Evolutionary conservation across 768 basidiomycete species (phyloP).

Genomic region (Chalciporus piperatus): DNA sequence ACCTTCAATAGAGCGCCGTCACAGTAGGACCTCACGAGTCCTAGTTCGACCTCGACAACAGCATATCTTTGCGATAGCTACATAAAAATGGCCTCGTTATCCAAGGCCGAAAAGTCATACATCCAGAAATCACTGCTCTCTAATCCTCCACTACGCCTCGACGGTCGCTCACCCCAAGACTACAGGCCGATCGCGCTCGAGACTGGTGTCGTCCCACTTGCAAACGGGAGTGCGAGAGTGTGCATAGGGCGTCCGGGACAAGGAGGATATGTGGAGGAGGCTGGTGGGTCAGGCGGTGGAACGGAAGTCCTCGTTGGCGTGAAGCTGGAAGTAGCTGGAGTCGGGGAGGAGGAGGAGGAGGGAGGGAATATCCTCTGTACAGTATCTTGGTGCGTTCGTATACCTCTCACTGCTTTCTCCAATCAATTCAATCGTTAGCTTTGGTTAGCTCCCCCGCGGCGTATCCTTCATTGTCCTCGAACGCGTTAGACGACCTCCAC

Average conservation of each 20-base stretch:
- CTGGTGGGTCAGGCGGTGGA: slow-evolving; percentile 69
- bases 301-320: slow-evolving; percentile 79
- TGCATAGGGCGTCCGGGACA: slow-evolving; percentile 66
- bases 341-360: slow-evolving; percentile 45
- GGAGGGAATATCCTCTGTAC: slow-evolving; percentile 64
- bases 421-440: slow-evolving; percentile 27
- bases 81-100: slow-evolving; percentile 36
- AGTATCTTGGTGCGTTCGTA: slow-evolving; percentile 69
- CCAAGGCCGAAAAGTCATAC: slow-evolving; percentile 80
- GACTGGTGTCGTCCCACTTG: slow-evolving; percentile 74
- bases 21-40: no score
- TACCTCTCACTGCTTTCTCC: not conserved
- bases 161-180: slow-evolving; percentile 67
- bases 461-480: slow-evolving; percentile 64
- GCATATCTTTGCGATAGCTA: no score
- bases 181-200: slow-evolving; percentile 71
- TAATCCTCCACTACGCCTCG: slow-evolving; percentile 62
- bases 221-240: slow-evolving; percentile 81
- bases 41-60: no score
- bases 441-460: slow-evolving; percentile 70
- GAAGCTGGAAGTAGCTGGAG: slow-evolving; percentile 72
- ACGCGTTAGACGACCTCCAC: slow-evolving; percentile 72
- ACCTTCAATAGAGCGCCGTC: no score
- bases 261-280: slow-evolving; percentile 72
- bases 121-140: slow-evolving; percentile 64